Base-by-base conservation (phyloP, 768 basidiomycete genomes). In the Heimioporus sp. region DNA sequence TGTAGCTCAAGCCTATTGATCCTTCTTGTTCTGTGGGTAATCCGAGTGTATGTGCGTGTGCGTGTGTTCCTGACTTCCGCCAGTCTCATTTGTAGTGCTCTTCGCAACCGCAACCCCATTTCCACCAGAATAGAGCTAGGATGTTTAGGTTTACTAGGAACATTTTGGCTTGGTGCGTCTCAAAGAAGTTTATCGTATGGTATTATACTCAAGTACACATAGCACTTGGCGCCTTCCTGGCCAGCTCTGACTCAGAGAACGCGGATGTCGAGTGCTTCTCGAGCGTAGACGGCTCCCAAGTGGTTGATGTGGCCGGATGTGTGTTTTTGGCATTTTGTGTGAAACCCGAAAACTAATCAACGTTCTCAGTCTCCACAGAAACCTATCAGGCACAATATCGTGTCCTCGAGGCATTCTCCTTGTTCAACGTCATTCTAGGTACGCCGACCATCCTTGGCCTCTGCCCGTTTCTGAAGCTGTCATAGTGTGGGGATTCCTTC, bases 351-450 rank as follows among this genome's bases (percentile, higher is more conserved):
- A 43, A 60, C 51, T 35, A 40, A 59, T 37, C 20, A 44, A 49
- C 36, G 30, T 10, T 17, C 16, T 60, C 15, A 92, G 90, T 91
- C 71, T 83, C 87, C 50, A 91, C 89, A 20, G 86, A 90, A 60
- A 87, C 87, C 54, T 92, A 86, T 66, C 90, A 90, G 58, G 89
- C 90, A n/a, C 90, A 91, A 75, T 92, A 91, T 66, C 82, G 85
- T 28, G 90, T 91, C 17, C 74, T 92, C 53, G 87, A 84, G 67
- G 81, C 85, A 16, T 92, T 92, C 69, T 82, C 90, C 7, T 70
- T 92, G 49, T 82, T 92, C 67, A 92, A 91, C 60, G 82, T 86
- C 45, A 75, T 78, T 39, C 76, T 92, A 5, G 72, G 90, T 86
- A 68, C 52, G 85, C 74, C 7, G 20, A 19, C 31, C 32, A 11